Conservation (phyloP, 495 filamentous ascomycete genomes). For the Neurospora cerealis region DNA sequence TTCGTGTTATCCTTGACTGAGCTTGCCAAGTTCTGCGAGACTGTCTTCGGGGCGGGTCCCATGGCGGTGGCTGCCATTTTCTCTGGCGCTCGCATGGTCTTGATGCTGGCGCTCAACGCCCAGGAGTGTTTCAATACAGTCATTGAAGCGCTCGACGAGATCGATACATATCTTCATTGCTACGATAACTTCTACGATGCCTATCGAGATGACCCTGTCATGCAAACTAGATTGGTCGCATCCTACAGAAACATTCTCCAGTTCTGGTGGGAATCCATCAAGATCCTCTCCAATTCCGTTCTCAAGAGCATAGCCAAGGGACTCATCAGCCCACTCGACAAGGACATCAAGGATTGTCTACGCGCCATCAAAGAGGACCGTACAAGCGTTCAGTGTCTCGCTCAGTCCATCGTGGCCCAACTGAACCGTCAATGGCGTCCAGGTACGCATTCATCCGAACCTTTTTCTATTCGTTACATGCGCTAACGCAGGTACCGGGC, state of each 20-base stretch:
- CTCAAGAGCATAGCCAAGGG: constrained; percentile 1
- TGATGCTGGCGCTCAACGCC: constrained; percentile 4
- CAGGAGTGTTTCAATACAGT: constrained; percentile 8
- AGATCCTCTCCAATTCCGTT: constrained; percentile 4
- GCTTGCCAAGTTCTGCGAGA: constrained; percentile 3
- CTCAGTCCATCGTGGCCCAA: constrained; percentile 2
- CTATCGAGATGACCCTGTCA: neutral
- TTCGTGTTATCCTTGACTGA: constrained; percentile 1
- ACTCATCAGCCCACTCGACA: constrained; percentile 1
- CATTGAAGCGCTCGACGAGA: constrained; percentile 1
- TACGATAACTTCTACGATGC: constrained; percentile 3
- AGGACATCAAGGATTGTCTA: constrained; percentile 4
- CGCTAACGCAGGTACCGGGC: neutral
- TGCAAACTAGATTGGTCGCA: constrained; percentile 1
- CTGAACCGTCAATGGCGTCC: constrained; percentile 4
- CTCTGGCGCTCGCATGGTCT: constrained; percentile 4
- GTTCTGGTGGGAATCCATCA: constrained; percentile 8
- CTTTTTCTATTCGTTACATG: neutral
- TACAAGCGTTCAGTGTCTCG: neutral
- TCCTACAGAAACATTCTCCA: constrained; percentile 6
- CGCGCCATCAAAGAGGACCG: constrained; percentile 6
- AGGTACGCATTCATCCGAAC: neutral
- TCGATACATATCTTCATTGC: constrained; percentile 2
- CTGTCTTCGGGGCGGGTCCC: constrained; percentile 1
- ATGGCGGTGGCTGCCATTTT: constrained; percentile 6